These are phyloP conservation scores for Sistotremastrum suecicum DNA, from an alignment of 768 basidiomycete species.

Conservation along the genomic window DNA sequence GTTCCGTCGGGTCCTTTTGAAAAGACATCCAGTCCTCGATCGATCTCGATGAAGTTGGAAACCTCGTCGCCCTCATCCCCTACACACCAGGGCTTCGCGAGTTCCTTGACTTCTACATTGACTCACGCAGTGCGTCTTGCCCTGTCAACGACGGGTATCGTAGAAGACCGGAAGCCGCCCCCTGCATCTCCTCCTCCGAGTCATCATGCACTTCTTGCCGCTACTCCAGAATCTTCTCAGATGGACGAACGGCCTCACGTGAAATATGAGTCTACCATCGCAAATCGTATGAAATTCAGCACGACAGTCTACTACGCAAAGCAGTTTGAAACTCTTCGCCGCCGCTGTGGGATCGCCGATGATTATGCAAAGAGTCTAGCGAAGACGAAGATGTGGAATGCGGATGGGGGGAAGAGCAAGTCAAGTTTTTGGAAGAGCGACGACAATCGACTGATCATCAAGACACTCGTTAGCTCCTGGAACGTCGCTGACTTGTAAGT, in stretches of 20 bases:
- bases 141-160: slow-evolving; percentile 9
- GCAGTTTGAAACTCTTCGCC: slow-evolving; percentile 58
- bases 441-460: slow-evolving; percentile 70
- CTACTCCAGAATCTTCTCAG: slow-evolving; percentile 17
- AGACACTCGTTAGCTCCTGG: slow-evolving; percentile 78
- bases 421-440: slow-evolving; percentile 72
- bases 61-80: slow-evolving; percentile 9
- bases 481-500: slow-evolving; percentile 73
- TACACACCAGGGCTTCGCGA: slow-evolving; percentile 18
- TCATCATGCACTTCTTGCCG: slow-evolving; percentile 35
- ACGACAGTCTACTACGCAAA: slow-evolving; percentile 76
- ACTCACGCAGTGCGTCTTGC: slow-evolving; percentile 48
- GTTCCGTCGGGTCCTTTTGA: not conserved
- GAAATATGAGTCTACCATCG: slow-evolving; percentile 70
- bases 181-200: slow-evolving; percentile 20
- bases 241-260: slow-evolving; percentile 70
- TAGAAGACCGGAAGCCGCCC: slow-evolving; percentile 4
- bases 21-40: not conserved
- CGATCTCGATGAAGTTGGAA: not conserved
- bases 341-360: slow-evolving; percentile 52
- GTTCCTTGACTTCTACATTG: slow-evolving; percentile 36
- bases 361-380: slow-evolving; percentile 46
- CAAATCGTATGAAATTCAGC: slow-evolving; percentile 59
- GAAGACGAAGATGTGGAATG: slow-evolving; percentile 50
- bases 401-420: slow-evolving; percentile 70